Evolutionary conservation across 208 protist species (phyloP).

Genomic region (Trypanosoma avium): DNA sequence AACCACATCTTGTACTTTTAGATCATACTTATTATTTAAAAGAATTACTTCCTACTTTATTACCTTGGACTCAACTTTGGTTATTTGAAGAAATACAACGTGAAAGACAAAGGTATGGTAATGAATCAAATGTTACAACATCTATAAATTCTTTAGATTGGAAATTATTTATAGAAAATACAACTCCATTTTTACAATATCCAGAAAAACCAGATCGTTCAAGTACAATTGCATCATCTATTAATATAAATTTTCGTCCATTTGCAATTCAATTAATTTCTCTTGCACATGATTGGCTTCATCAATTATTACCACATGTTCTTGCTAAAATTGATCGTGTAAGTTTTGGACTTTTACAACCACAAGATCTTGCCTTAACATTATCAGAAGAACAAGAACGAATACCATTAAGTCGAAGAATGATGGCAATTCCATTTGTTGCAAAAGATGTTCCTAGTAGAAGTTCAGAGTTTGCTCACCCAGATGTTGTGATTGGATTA

Average conservation of each 20-base stretch:
- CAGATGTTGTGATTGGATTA: conserved; percentile 93
- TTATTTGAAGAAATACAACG: conserved; percentile 48
- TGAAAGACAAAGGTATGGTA: conserved; percentile 10
- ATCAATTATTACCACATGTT: conserved; percentile 91
- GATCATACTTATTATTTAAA: conserved; percentile 84
- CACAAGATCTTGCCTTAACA: conserved; percentile 58
- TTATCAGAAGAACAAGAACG: conserved; percentile 19
- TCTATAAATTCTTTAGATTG: conserved; percentile 3
- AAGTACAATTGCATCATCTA: conserved; percentile 21
- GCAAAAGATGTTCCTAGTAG: conserved; percentile 95
- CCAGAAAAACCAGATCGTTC: conserved; percentile 9
- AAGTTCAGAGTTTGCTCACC: conserved; percentile 94
- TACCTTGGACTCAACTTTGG: conserved; percentile 91
- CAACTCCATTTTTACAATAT: conserved; percentile 34
- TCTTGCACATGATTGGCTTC: conserved; percentile 89
- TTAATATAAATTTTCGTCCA: conserved; percentile 40
- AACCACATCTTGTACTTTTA: conserved; percentile 93
- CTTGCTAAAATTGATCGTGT: conserved; percentile 94
- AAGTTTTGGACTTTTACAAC: conserved; percentile 89
- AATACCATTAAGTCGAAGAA: conserved; percentile 78
- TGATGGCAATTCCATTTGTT: conserved; percentile 94
- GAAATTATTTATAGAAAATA: conserved; percentile 21
- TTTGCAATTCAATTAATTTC: conserved; percentile 85
- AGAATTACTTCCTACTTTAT: conserved; percentile 78
- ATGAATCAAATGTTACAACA: neutral